Percentiles rank a stretch among this genome's conserved stretches.
Evolutionary conservation across 2,329 filamentous ascomycete genomes (phyloP).

Genomic region (Monosporascus sp.): DNA sequence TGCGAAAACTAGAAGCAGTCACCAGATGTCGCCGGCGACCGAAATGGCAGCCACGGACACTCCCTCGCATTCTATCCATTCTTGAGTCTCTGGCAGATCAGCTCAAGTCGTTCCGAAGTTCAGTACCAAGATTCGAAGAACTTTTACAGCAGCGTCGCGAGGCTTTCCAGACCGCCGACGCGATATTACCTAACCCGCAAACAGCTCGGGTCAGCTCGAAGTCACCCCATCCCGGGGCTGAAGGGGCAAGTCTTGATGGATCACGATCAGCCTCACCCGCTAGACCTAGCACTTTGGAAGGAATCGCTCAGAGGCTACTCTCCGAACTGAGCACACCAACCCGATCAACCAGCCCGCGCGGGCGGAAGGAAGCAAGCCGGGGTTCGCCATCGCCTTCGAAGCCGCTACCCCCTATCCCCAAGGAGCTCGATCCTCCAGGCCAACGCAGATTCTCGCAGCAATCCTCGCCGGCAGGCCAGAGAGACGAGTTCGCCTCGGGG

Average conservation of each 20-base stretch:
- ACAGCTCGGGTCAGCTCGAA: slow-evolving; percentile 20
- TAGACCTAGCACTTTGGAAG: slow-evolving; percentile 51
- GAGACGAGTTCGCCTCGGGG: slow-evolving; percentile 20
- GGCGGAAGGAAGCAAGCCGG: slow-evolving; percentile 40
- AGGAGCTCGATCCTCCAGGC: slow-evolving; percentile 35
- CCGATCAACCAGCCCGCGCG: slow-evolving; percentile 44
- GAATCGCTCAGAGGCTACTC: slow-evolving; percentile 57
- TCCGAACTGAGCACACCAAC: slow-evolving; percentile 53
- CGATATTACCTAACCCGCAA: slow-evolving; percentile 34
- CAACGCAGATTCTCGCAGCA: slow-evolving; percentile 29
- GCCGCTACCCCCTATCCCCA: slow-evolving; percentile 33
- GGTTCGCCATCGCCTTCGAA: slow-evolving; percentile 25
- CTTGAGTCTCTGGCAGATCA: slow-evolving; percentile 59
- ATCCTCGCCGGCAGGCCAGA: slow-evolving; percentile 35
- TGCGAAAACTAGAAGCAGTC: slow-evolving; percentile 41
- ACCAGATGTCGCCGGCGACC: slow-evolving; percentile 49
- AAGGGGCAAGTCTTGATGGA: slow-evolving; percentile 40
- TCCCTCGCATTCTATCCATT: slow-evolving; percentile 50
- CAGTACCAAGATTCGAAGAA: slow-evolving; percentile 68
- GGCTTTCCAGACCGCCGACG: slow-evolving; percentile 57
- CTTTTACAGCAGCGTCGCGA: slow-evolving; percentile 61
- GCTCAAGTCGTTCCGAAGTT: slow-evolving; percentile 54
- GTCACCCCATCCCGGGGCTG: slow-evolving; percentile 23
- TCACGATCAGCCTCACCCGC: slow-evolving; percentile 46
- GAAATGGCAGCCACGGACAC: slow-evolving; percentile 43